Conservation (phyloP, 208 protist species). For the Sergeia podlipaevii region DNA sequence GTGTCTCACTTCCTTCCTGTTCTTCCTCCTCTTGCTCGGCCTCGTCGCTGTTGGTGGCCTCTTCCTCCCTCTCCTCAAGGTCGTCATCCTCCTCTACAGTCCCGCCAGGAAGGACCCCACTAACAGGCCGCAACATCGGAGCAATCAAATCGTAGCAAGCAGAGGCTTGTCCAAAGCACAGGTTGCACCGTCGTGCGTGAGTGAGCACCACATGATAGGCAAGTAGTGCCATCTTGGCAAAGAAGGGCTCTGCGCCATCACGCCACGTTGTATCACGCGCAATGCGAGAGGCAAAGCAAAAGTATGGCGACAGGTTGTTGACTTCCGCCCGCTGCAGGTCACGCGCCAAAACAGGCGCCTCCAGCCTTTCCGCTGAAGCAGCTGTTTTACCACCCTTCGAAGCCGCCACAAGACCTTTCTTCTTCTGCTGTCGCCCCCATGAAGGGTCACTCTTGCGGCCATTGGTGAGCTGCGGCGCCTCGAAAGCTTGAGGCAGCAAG, state of each 20-base stretch:
- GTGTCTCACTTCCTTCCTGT: no score
- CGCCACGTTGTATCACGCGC: slow-evolving; percentile 65
- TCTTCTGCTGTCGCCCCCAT: slow-evolving; percentile 22
- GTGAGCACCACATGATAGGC: slow-evolving; percentile 64
- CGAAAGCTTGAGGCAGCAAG: slow-evolving; percentile 65
- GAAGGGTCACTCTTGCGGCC: slow-evolving; percentile 34
- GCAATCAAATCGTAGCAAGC: slow-evolving; percentile 71
- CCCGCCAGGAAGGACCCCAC: slow-evolving; percentile 21
- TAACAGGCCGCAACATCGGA: slow-evolving; percentile 23
- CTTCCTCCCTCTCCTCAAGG: no score
- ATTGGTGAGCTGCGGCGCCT: slow-evolving; percentile 50
- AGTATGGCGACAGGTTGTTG: slow-evolving; percentile 58
- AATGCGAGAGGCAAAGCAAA: slow-evolving; percentile 67
- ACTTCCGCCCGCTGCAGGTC: slow-evolving; percentile 66
- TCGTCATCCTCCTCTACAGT: neutral
- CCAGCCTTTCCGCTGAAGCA: neutral
- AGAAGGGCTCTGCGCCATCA: slow-evolving; percentile 44
- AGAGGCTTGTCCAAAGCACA: slow-evolving; percentile 77
- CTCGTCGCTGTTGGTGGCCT: neutral
- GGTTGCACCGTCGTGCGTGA: slow-evolving; percentile 45
- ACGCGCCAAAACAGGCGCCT: slow-evolving; percentile 47
- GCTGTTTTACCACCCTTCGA: slow-evolving; percentile 1
- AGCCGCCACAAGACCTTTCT: neutral
- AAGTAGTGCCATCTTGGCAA: slow-evolving; percentile 54
- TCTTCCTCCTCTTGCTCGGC: slow-evolving; percentile 1